Percentiles rank a stretch among this genome's conserved stretches.
Conservation (phyloP, 179 eudicot genomes). For the Nepenthes alata region DNA sequence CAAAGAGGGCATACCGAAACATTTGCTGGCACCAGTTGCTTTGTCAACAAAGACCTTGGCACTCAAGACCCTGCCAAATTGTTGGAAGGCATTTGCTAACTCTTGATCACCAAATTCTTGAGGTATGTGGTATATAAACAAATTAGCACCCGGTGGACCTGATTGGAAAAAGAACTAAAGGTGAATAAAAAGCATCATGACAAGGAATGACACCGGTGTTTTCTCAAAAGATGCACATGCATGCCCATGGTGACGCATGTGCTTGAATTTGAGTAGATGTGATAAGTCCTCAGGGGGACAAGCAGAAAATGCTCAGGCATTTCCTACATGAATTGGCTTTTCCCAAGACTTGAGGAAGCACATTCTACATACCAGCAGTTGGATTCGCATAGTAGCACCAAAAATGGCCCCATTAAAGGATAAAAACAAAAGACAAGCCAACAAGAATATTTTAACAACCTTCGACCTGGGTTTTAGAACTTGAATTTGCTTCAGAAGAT, state of each 20-base stretch:
- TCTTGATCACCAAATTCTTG: constrained; percentile 93
- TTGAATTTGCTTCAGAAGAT: constrained; percentile 59
- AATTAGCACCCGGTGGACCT: constrained; percentile 97
- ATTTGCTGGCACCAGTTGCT: constrained; percentile 91
- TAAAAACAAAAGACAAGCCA: background rate
- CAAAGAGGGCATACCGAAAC: constrained; percentile 49
- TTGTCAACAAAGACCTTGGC: constrained; percentile 94
- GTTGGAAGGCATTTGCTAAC: constrained; percentile 67
- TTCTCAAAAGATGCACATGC: background rate
- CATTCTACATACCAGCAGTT: too few species aligned
- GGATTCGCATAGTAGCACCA: too few species aligned
- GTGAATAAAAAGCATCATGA: background rate
- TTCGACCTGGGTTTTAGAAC: constrained; percentile 67
- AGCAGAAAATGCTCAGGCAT: too few species aligned
- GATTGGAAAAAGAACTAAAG: background rate
- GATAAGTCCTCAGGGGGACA: too few species aligned
- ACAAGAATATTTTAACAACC: constrained; percentile 29
- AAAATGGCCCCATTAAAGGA: too few species aligned
- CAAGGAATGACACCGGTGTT: background rate
- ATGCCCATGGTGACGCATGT: too few species aligned
- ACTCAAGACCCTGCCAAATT: constrained; percentile 80
- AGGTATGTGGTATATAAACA: constrained; percentile 95
- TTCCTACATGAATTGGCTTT: too few species aligned
- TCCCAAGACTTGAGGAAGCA: too few species aligned
- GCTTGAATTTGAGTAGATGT: too few species aligned